Base-by-base conservation (phyloP, 306 rosid genomes). In the Glycine soja region DNA sequence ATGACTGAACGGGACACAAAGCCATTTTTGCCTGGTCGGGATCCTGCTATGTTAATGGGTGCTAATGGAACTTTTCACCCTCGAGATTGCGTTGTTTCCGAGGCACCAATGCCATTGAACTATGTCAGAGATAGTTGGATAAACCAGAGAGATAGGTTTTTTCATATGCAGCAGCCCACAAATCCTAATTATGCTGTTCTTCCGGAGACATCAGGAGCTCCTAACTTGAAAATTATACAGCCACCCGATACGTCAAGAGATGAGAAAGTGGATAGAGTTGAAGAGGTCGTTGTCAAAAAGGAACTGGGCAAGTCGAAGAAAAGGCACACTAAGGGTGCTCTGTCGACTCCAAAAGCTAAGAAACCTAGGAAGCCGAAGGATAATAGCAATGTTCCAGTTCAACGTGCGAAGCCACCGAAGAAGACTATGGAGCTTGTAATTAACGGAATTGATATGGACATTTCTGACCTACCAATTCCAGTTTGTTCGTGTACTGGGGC, bases 401-500 rank as follows among this genome's bases (percentile, higher is more conserved):
- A 88, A 24, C 91, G 93, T 24, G 86, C 80, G 74, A 93, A 90
- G 84, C 88, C 97, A 0, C 81, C 88, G 0, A 93, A 88, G 88
- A 95, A 91, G 87, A 92, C 90, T 57, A 85, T 90, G 88, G 97
- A 90, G 58, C 81, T 95, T 76, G 94, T 89, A 10, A 95, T 95
- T 36, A 95, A 91, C 45, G 99, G 99, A 70, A 84, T 95, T 68
- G 92, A 86, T 54, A 90, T 94, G 97, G 98, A 94, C 63, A 90
- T 95, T 79, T 92, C 99, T 18, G 88, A 97, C 47, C 83, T 95
- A n/a, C 97, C 99, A 2, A 90, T 90, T 85, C 99, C 99, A 7
- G 89, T 93, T 40, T 95, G 99, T 79, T 91, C 99, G 0, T 95
- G 99, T 71, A 95, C 99, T 47, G 97, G 99, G 70, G 10, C 82